phyloP scores from a whole-genome alignment of 176 grass and related monocot genomes.

The Triticum timopheevii region DNA sequence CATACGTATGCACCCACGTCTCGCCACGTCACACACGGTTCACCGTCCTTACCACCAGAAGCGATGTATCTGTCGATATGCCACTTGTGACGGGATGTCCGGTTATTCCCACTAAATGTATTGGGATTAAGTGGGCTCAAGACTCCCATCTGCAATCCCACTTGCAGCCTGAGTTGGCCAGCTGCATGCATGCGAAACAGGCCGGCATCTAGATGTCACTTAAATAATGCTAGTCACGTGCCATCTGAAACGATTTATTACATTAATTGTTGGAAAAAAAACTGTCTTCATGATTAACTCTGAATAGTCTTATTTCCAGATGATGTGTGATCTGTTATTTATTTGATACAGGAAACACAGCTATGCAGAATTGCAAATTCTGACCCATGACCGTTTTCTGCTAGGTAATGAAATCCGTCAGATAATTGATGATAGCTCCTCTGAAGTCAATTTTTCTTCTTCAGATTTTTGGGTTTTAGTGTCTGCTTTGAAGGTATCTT shows the following conservation, averaged over 20 bases:
- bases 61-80: too few species aligned
- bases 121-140: too few species aligned
- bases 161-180: too few species aligned
- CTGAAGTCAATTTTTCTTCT: slow-evolving; percentile 69
- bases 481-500: slow-evolving; percentile 88
- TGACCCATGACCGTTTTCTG: slow-evolving; percentile 26
- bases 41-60: too few species aligned
- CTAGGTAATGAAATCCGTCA: slow-evolving; percentile 69
- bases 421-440: slow-evolving; percentile 76
- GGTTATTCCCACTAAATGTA: too few species aligned
- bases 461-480: slow-evolving; percentile 98
- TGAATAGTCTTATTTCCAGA: neutral
- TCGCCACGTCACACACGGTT: too few species aligned
- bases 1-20: too few species aligned
- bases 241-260: neutral
- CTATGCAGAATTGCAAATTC: slow-evolving; percentile 1
- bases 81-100: too few species aligned
- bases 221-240: neutral
- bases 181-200: too few species aligned
- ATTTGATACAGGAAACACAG: neutral
- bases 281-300: neutral
- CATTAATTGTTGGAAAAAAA: neutral
- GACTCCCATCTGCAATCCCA: too few species aligned
- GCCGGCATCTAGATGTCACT: neutral
- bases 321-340: neutral